These are phyloP conservation scores for Lactifluus rugatus DNA, from an alignment of 768 basidiomycete genomes.

Conservation along the genomic window DNA sequence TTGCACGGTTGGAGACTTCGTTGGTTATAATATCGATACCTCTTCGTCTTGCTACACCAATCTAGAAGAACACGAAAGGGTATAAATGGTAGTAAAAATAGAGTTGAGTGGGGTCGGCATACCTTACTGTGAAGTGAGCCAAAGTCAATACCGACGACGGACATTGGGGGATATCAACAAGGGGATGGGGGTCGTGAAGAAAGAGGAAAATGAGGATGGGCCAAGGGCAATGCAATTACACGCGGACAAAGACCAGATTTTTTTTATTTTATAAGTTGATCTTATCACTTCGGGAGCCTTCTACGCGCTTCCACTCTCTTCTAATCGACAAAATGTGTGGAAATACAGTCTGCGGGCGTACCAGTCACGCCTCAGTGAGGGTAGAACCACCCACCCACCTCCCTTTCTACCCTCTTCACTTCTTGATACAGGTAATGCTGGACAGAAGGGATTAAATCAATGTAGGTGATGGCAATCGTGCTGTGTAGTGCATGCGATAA, in stretches of 20 bases:
- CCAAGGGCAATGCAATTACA: slow-evolving; percentile 1
- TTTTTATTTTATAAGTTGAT: slow-evolving; percentile 12
- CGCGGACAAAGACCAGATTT: background rate
- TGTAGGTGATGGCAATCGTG: slow-evolving; percentile 19
- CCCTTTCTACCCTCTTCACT: too few species aligned
- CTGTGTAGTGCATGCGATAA: slow-evolving; percentile 12
- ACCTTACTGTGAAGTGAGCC: slow-evolving; percentile 88
- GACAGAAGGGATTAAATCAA: slow-evolving; percentile 5
- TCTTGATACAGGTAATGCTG: slow-evolving; percentile 13
- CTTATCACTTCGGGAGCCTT: slow-evolving; percentile 20
- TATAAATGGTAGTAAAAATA: background rate
- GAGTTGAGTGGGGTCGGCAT: slow-evolving; percentile 15
- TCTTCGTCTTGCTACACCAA: slow-evolving; percentile 90
- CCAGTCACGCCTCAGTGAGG: too few species aligned
- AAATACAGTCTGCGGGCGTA: too few species aligned
- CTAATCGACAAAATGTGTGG: too few species aligned
- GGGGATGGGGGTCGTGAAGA: background rate
- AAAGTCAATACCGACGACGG: slow-evolving; percentile 93
- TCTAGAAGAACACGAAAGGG: slow-evolving; percentile 36
- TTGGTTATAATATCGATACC: slow-evolving; percentile 99
- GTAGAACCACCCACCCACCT: too few species aligned
- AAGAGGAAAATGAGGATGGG: background rate
- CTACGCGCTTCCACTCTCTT: slow-evolving; percentile 10
- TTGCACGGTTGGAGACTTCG: slow-evolving; percentile 94
- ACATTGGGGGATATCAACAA: slow-evolving; percentile 38